Percentiles rank a stretch among this genome's conserved stretches.
phyloP scores from a whole-genome alignment of 176 grass and related monocot genomes.

The Musa beccarii region DNA sequence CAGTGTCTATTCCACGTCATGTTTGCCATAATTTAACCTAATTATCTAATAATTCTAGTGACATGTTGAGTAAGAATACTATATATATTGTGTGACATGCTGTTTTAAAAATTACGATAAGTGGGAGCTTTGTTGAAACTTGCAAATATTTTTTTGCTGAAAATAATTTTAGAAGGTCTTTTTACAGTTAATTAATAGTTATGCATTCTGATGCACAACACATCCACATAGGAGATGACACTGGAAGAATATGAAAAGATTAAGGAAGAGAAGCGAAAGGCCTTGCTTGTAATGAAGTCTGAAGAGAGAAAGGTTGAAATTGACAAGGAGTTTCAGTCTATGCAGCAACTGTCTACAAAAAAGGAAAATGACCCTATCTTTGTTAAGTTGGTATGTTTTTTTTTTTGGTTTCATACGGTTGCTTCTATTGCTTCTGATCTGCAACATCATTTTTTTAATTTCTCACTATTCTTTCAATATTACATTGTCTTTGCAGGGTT shows the following conservation, averaged over 20 bases:
- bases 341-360: slow-evolving; percentile 13
- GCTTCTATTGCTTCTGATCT: neutral
- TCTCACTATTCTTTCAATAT: too few relatives aligned
- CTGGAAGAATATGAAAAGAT: slow-evolving; percentile 17
- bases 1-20: too few relatives aligned
- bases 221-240: slow-evolving; percentile 4
- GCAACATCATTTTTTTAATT: too few relatives aligned
- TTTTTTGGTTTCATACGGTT: neutral
- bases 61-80: too few relatives aligned
- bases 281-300: slow-evolving; percentile 9
- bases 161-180: too few relatives aligned
- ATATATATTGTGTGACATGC: too few relatives aligned
- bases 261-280: slow-evolving; percentile 10
- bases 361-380: slow-evolving; percentile 6
- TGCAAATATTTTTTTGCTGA: too few relatives aligned
- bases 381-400: slow-evolving; percentile 2
- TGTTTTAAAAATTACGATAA: too few relatives aligned
- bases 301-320: slow-evolving; percentile 16
- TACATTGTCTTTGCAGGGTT: neutral
- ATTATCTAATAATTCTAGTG: too few relatives aligned
- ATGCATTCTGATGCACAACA: neutral
- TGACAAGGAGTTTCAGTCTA: slow-evolving; percentile 14
- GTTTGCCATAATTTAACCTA: too few relatives aligned
- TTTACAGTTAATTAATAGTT: too few relatives aligned
- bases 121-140: too few relatives aligned